Conservation (phyloP, 1,284 basidiomycete species). For the Microbotryum saponariae region DNA sequence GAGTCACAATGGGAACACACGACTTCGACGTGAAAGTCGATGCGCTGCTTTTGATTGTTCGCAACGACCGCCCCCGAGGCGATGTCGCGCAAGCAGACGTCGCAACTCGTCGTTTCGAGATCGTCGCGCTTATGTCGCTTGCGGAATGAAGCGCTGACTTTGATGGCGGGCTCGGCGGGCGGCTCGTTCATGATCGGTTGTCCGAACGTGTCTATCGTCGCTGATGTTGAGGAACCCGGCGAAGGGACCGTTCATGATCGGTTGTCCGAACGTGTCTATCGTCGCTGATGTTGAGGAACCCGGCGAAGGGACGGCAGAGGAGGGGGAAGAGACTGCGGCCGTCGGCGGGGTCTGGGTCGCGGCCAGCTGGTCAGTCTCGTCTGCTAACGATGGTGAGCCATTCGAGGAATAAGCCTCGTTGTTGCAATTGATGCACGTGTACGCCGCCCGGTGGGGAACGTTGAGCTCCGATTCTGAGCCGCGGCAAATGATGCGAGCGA, state of each 20-base stretch:
- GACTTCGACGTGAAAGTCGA: constrained; percentile 28
- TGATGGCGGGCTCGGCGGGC: neutral
- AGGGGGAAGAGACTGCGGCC: neutral
- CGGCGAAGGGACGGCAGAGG: neutral
- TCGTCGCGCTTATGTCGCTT: constrained; percentile 22
- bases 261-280: neutral
- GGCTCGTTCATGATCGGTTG: neutral
- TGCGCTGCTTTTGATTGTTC: neutral
- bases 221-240: too few species aligned
- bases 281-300: neutral
- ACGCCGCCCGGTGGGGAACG: constrained; percentile 14
- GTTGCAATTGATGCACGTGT: constrained; percentile 8
- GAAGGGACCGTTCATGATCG: neutral
- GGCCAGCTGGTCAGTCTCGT: neutral
- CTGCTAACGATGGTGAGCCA: neutral
- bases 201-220: neutral
- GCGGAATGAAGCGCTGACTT: constrained; percentile 11
- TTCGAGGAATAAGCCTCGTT: neutral
- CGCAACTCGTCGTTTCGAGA: constrained; percentile 11
- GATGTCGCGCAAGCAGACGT: constrained; percentile 25
- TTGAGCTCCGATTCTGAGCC: constrained; percentile 22
- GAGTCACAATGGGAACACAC: constrained; percentile 24
- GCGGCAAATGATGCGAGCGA: constrained; percentile 28
- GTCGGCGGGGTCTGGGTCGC: neutral
- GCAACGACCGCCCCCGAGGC: constrained; percentile 19